A percentile compares a stretch with the other conserved stretches of the same genome.
phyloP scores from a whole-genome alignment of 371 early-diverging fungal species.

The Mortierella sp. region DNA sequence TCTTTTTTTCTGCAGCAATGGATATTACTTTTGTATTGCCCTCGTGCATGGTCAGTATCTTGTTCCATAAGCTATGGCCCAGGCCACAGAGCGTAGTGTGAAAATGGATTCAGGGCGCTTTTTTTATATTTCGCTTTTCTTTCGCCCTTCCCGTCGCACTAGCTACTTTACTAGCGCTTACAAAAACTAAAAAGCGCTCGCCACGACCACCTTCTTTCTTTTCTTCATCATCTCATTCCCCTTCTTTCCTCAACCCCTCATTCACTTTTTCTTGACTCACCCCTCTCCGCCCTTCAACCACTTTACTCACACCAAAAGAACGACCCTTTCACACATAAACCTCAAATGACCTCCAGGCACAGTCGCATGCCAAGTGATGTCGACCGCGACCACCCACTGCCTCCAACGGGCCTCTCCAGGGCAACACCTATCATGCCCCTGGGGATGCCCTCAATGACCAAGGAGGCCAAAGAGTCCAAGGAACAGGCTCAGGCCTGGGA shows the following conservation, averaged over 20 bases:
- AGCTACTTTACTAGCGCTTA: neutral
- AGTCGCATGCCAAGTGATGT: slow-evolving; percentile 45
- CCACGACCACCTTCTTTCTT: too few species aligned
- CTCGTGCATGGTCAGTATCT: too few species aligned
- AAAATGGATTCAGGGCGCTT: too few species aligned
- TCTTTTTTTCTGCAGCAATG: too few species aligned
- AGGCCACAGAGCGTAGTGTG: too few species aligned
- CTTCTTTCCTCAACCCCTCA: too few species aligned
- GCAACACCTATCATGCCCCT: slow-evolving; percentile 50
- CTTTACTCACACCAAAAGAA: neutral
- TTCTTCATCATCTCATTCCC: neutral
- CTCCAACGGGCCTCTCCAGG: slow-evolving; percentile 25
- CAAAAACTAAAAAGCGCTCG: too few species aligned
- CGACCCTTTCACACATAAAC: neutral
- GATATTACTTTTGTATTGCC: too few species aligned
- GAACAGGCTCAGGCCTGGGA: slow-evolving; percentile 55
- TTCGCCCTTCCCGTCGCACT: neutral
- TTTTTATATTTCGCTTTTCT: neutral
- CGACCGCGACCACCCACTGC: slow-evolving; percentile 25
- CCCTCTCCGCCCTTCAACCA: neutral
- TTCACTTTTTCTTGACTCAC: neutral
- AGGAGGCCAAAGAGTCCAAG: slow-evolving; percentile 43
- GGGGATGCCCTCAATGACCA: slow-evolving; percentile 48
- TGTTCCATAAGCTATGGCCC: too few species aligned
- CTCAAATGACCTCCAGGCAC: slow-evolving; percentile 41